Base-by-base conservation (phyloP, 2,329 filamentous ascomycete genomes). In the Colletotrichum godetiae region DNA sequence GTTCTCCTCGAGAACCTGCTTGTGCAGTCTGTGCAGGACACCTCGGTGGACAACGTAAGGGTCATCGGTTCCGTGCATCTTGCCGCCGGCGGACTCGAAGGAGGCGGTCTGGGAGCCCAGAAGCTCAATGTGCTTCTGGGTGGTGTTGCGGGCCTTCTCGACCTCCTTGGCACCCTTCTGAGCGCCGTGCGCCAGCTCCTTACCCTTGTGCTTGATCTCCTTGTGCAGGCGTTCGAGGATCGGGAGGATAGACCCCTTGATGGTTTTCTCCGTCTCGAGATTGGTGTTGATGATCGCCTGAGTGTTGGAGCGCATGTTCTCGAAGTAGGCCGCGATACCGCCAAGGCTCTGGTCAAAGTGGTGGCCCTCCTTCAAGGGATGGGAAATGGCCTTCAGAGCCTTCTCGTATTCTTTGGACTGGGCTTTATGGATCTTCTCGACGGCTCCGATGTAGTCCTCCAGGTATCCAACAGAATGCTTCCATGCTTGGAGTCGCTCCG, bases 321-420 rank as follows among this genome's bases (percentile, higher is more conserved):
- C 96, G 80, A 98, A 98, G 84, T 98, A 91, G 74, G 94, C 93
- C 57, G 95, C 92, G 68, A 99, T 85, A 73, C 97, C 97, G 24
- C 95, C 95, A n/a, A 96, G 87, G 72, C 90, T 92, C 82, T 97
- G 93, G 80, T 97, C 95, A 80, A 98, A 99, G 84, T 99, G 97
- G 78, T 97, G 92, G 3, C 94, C 95, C 83, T 98, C 95, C 81
- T 90, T 94, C 76, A 99, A 86, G 22, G 97, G 96, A 77, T 93
- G 91, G 70, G 92, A 93, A 76, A 99, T 94, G 24, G 93, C 92
- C 92, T 98, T 99, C 79, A 98, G 85, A 11, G 97, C 92, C 84
- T 94, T 96, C 86, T 98, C 95, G 80, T 98, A 98, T 83, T 98
- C 96, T 86, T 98, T 98, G 67, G 94, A 92, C 78, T 98, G 93